Base-by-base conservation (phyloP, 306 rosid species). In the Acacia melanoxylon region DNA sequence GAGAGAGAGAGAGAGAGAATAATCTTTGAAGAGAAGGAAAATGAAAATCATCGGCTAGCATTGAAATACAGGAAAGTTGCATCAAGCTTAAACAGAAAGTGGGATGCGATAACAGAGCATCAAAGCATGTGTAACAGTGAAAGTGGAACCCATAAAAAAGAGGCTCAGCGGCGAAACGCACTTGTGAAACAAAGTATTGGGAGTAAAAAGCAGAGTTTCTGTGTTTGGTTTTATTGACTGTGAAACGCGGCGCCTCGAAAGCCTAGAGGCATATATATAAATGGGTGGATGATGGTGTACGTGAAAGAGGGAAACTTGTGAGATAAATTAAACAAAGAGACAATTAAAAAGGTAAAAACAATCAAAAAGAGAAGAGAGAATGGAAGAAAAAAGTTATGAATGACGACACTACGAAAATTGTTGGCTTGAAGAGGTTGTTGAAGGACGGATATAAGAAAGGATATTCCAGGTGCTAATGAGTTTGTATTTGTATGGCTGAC, bases 61-160 rank as follows among this genome's bases (percentile, higher is more conserved):
- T 68, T 87, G 56, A 84, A 83, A 82, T 68, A 66, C 7, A 56
- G 4, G 27, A 65, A 41, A 86, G 59, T 14, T 73, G 59, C 66
- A 86, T 83, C 72, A 83, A 86, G 73, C 83, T 78, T 41, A 61
- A 49, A 31, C 10, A 62, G 62, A 77, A 83, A 86, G 83, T 81
- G 63, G 81, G 0, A 83, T 80, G 74, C 85, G 89, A 87, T 84
- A 84, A 82, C 51, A 59, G 27, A 84, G 89, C 89, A 86, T 83
- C 89, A 83, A 77, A 70, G 73, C 89, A 86, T 86, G 83, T 86
- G 87, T n/a, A 10, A 58, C 65, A 58, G 65, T 22, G 65, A 42
- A 83, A 74, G 87, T 86, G 89, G 89, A 68, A 65, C 79, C 78
- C 85, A 76, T 72, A 46, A 74, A 74, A 74, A 78, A 49, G n/a